Percentiles rank a stretch among this genome's conserved stretches.
phyloP scores from a whole-genome alignment of 768 basidiomycete genomes.

The Aureoboletus auriporus region DNA sequence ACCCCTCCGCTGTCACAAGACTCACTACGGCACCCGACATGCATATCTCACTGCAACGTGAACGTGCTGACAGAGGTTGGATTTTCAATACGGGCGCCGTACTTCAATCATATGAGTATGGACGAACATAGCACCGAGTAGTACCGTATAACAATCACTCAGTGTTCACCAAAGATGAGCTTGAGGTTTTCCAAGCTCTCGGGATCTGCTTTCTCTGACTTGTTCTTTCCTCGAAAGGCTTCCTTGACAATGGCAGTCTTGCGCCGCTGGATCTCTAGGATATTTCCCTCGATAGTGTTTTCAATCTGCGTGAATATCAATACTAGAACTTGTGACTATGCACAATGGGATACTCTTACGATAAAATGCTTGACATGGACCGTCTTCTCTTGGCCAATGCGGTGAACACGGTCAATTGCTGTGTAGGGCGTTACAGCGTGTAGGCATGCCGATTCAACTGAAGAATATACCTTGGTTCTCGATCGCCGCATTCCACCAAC shows the following conservation, averaged over 20 bases:
- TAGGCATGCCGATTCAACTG: background rate
- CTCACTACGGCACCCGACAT: no score
- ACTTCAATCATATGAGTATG: no score
- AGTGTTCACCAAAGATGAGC: constrained; percentile 21
- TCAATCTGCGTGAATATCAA: constrained; percentile 43
- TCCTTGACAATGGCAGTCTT: constrained; percentile 87
- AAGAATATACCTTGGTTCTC: constrained; percentile 66
- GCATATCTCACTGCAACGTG: no score
- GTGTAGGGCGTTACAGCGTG: constrained; percentile 5
- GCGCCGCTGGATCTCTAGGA: constrained; percentile 76
- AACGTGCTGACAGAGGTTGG: no score
- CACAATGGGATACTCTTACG: constrained; percentile 37
- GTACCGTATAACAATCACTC: constrained; percentile 33
- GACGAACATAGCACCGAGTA: background rate
- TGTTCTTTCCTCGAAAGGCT: constrained; percentile 62
- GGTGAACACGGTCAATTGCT: constrained; percentile 85
- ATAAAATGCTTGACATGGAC: constrained; percentile 87
- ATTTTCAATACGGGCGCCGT: no score
- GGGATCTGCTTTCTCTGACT: constrained; percentile 46
- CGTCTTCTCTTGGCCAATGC: constrained; percentile 78
- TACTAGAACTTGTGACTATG: background rate
- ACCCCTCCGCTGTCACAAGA: no score
- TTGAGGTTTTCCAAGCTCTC: constrained; percentile 81
- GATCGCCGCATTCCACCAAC: constrained; percentile 86
- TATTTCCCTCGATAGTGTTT: constrained; percentile 76